Conservation (phyloP, 164 flowering plant genomes). For the Aristolochia californica region DNA sequence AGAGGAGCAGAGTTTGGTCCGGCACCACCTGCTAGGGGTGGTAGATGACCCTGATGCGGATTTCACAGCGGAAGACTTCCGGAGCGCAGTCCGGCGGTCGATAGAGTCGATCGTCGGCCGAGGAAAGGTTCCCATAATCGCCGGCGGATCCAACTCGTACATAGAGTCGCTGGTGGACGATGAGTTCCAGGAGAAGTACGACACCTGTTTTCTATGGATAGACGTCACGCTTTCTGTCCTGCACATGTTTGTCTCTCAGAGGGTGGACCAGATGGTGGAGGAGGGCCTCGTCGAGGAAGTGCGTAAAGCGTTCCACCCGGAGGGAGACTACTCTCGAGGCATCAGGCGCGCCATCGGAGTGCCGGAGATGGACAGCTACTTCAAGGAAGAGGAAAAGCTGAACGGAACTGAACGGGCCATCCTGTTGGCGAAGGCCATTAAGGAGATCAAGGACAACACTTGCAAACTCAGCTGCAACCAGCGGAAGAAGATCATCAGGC, state of each 20-base stretch:
- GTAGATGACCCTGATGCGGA: slow-evolving; percentile 27
- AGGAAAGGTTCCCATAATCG: slow-evolving; percentile 55
- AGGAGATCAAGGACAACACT: slow-evolving; percentile 44
- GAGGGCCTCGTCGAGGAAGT: slow-evolving; percentile 54
- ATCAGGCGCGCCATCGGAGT: slow-evolving; percentile 66
- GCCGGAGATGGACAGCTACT: slow-evolving; percentile 45
- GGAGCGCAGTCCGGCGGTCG: slow-evolving; percentile 23
- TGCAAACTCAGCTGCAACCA: slow-evolving; percentile 42
- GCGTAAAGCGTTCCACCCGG: slow-evolving; percentile 26
- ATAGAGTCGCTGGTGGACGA: slow-evolving; percentile 47
- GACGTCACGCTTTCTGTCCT: slow-evolving; percentile 49
- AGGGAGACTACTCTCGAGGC: slow-evolving; percentile 40
- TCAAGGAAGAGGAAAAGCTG: slow-evolving; percentile 16
- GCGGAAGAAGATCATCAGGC: slow-evolving; percentile 42
- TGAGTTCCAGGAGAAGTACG: slow-evolving; percentile 32
- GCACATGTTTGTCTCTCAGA: slow-evolving; percentile 26
- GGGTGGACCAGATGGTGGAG: slow-evolving; percentile 62
- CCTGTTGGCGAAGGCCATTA: slow-evolving; percentile 31
- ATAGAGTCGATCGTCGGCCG: slow-evolving; percentile 29
- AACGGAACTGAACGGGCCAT: slow-evolving; percentile 11
- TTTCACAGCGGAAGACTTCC: slow-evolving; percentile 45
- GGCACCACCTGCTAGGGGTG: slow-evolving; percentile 60
- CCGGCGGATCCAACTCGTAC: slow-evolving; percentile 82
- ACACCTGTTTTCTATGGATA: slow-evolving; percentile 71
- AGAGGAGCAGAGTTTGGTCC: slow-evolving; percentile 49